These are phyloP conservation scores for Sporothrix variecibatus DNA, from an alignment of 2,329 filamentous ascomycete genomes.

Conservation along the genomic window DNA sequence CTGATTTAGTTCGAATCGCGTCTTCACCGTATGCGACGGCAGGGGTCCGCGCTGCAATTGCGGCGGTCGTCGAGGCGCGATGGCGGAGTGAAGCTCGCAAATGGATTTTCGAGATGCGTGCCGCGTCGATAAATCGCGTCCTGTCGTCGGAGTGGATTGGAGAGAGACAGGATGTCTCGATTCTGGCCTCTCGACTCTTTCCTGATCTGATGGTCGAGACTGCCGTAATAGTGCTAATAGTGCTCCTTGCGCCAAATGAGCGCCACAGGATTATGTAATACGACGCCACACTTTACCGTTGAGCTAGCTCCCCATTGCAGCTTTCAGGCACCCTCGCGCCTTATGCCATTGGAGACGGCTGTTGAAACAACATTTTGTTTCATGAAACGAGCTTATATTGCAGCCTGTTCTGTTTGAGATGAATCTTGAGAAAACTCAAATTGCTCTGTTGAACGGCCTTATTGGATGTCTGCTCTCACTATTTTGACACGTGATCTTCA, in stretches of 20 bases:
- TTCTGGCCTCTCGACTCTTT: slow-evolving; percentile 14
- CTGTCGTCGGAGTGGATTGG: not conserved
- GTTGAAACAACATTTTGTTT: not conserved
- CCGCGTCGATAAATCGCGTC: not conserved
- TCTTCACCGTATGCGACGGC: slow-evolving; percentile 8
- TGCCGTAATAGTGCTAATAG: not conserved
- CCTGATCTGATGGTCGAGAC: slow-evolving; percentile 7
- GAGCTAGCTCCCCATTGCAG: not conserved
- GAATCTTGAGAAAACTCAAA: not conserved
- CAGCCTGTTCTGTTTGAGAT: not conserved
- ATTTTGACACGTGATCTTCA: slow-evolving; percentile 4
- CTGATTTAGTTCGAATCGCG: not conserved
- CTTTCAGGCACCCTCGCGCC: not conserved
- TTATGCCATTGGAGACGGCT: not conserved
- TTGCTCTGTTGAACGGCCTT: not conserved
- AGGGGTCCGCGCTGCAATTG: not conserved
- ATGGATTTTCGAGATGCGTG: not conserved
- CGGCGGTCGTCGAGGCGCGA: not conserved
- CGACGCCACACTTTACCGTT: not conserved
- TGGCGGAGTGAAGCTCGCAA: not conserved
- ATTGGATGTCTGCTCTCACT: not conserved
- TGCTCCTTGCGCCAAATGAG: not conserved
- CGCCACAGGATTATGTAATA: slow-evolving; percentile 17
- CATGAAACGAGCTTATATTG: not conserved
- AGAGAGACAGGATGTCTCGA: slow-evolving; percentile 10